Base-by-base conservation (phyloP, 2,329 filamentous ascomycete genomes). In the Pseudogymnoascus sp. region DNA sequence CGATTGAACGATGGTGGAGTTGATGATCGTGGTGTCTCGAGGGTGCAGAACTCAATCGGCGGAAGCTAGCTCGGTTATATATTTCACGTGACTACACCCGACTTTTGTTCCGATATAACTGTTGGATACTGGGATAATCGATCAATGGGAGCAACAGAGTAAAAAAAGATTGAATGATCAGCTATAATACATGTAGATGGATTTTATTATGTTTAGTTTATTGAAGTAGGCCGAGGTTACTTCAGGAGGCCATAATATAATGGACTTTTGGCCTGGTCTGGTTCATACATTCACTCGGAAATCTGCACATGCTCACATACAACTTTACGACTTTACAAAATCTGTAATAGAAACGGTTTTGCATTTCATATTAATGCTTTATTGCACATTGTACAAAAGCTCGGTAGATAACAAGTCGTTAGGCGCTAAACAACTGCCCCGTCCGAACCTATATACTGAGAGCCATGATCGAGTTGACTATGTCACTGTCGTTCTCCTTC, bases 391-490 rank as follows among this genome's bases (percentile, higher is more conserved):
- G 47, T 33, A 54, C 47, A 54, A 54, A 50, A 54, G 47, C 28
- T 54, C 33, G 28, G 47, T 54, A 54, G 47, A 33, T 54, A 54
- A 54, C 47, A 54, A 54, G 47, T 25, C 47, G 47, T 54, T 11
- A 54, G 47, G 25, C 47, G 28, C 47, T 54, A 16, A 54, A 54
- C 47, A 33, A 54, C 28, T 59, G 58, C 14, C 30, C 36, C 39
- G 58, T 33, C 41, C 54, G 39, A 62, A 63, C 54, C 75, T 81
- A 92, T 83, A 91, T 87, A 82, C 89, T 92, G 76, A 99, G 81
- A 70, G 93, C 92, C 94, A 99, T 99, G 81, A 99, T 99, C 71
- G 94, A 97, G 85, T 99, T 99, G 83, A 99, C 94, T 81, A 99
- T 99, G 76, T 99, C 94, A 74, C 97, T 97, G 81, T 97, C 93